Percentiles rank a stretch among this genome's conserved stretches.
These are phyloP conservation scores for Zasmidium citrigriseum DNA, from an alignment of 2,329 filamentous ascomycete species.

Conservation along the genomic window DNA sequence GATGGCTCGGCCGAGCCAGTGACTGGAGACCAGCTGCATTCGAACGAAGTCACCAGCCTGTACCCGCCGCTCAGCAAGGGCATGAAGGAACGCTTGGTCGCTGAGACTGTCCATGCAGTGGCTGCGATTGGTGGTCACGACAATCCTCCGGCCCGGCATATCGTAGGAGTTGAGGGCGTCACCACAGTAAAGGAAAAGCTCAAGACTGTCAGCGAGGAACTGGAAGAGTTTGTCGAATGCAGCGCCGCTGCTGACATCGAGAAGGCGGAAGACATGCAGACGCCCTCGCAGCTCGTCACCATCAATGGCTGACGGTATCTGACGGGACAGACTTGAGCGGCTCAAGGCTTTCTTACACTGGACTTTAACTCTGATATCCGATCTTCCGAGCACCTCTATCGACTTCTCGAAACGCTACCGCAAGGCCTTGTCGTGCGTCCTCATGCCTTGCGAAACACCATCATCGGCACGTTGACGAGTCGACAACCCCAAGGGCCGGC, in stretches of 20 bases:
- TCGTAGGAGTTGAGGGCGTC: slow-evolving; percentile 87
- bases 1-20: slow-evolving; percentile 41
- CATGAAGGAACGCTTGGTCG: slow-evolving; percentile 72
- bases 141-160: slow-evolving; percentile 90
- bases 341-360: neutral
- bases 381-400: neutral
- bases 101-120: slow-evolving; percentile 88
- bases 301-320: neutral
- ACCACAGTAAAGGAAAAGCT: slow-evolving; percentile 91
- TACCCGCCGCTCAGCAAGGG: slow-evolving; percentile 72
- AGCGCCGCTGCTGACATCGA: slow-evolving; percentile 79
- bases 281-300: slow-evolving; percentile 4
- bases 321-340: neutral
- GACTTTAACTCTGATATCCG: neutral
- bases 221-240: slow-evolving; percentile 93
- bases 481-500: no score
- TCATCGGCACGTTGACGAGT: neutral
- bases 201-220: slow-evolving; percentile 91
- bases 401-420: no score
- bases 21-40: slow-evolving; percentile 48
- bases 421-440: no score
- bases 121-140: slow-evolving; percentile 93
- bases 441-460: no score
- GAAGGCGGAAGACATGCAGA: slow-evolving; percentile 16
- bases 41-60: slow-evolving; percentile 60